Conservation (phyloP, 176 grass and related monocot species). For the Oryza meyeriana region DNA sequence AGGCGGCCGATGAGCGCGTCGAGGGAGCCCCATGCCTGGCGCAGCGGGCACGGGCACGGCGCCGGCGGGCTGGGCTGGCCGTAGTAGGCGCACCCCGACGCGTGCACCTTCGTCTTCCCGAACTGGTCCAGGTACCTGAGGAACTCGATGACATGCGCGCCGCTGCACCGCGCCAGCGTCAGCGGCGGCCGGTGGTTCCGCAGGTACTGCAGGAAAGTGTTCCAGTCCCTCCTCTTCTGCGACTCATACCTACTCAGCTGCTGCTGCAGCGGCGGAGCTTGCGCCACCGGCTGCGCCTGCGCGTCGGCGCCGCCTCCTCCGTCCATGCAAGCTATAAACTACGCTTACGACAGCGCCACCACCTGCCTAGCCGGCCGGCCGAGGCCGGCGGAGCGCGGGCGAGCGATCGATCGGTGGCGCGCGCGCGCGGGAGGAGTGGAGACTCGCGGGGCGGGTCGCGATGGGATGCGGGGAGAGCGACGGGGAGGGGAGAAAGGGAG, state of each 20-base stretch:
- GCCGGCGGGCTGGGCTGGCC: conserved; percentile 86
- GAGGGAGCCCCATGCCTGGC: conserved; percentile 94
- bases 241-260: conserved; percentile 94
- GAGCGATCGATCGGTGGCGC: not conserved
- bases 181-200: conserved; percentile 92
- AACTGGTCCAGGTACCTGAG: conserved; percentile 96
- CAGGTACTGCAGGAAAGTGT: conserved; percentile 99
- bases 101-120: conserved; percentile 99
- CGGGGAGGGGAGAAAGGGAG: conserved; percentile 39
- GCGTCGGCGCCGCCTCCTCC: not conserved
- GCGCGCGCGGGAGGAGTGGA: not conserved
- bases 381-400: conserved; percentile 1
- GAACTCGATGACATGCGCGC: conserved; percentile 98
- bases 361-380: not conserved
- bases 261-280: conserved; percentile 9
- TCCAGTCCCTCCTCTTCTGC: conserved; percentile 98
- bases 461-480: conserved; percentile 44
- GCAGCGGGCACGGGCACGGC: conserved; percentile 80
- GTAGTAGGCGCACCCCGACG: conserved; percentile 59
- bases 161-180: conserved; percentile 88
- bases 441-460: conserved; percentile 2
- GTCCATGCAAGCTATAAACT: not conserved
- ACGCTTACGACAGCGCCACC: too few species aligned
- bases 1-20: conserved; percentile 95
- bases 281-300: conserved; percentile 16